These are phyloP conservation scores for Trichocomaceae sp. DNA, from an alignment of 2,329 filamentous ascomycete genomes.

Conservation along the genomic window DNA sequence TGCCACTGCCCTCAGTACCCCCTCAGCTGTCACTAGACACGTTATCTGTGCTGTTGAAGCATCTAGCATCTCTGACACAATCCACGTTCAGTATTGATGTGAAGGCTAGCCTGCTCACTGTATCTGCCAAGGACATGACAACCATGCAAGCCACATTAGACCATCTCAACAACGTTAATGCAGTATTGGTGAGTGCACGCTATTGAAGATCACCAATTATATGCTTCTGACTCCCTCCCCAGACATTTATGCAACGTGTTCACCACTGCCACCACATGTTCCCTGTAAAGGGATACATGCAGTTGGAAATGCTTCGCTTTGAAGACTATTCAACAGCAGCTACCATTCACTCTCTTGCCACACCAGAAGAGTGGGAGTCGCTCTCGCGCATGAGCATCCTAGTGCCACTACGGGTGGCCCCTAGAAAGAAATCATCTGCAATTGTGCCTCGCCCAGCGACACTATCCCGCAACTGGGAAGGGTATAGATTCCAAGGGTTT, in stretches of 20 bases:
- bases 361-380: neutral
- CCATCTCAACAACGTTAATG: slow-evolving; percentile 24
- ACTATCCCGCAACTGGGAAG: slow-evolving; percentile 1
- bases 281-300: neutral
- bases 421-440: neutral
- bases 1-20: neutral
- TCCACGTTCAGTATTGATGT: slow-evolving; percentile 20
- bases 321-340: neutral
- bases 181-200: slow-evolving; percentile 21
- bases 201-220: neutral
- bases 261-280: slow-evolving; percentile 2
- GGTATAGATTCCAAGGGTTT: slow-evolving; percentile 1
- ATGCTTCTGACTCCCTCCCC: neutral
- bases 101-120: slow-evolving; percentile 19
- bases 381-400: neutral
- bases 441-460: neutral
- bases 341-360: neutral
- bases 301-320: neutral
- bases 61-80: slow-evolving; percentile 17
- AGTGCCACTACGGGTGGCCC: neutral
- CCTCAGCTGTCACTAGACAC: neutral
- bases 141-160: slow-evolving; percentile 25
- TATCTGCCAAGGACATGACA: slow-evolving; percentile 18
- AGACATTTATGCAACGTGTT: neutral
- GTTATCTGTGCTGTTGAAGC: neutral